Evolutionary conservation across 345 rosid species (phyloP), one percentile per base, ranked within the genome.

Genomic region (Mercurialis annua): DNA sequence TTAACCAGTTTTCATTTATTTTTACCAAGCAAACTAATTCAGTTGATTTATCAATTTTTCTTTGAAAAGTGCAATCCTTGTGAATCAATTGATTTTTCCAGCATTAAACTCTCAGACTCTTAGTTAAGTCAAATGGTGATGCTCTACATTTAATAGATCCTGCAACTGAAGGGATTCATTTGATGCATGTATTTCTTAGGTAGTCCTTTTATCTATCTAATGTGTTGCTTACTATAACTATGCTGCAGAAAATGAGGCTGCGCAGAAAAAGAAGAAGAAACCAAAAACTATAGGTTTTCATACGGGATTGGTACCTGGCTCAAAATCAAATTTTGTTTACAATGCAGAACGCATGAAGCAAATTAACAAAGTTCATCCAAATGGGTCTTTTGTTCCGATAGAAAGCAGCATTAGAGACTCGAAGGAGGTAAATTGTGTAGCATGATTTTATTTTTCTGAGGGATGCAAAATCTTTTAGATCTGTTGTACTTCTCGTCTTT

Each of bases 231-330:
- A 78, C 53, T 55, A 33, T 56, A 36, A 50, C 55, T 73, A 34
- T 67, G 59, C 42, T 77, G 78, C 80, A 93, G 97, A 87, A 70
- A 90, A 87, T 40, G 90, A 89, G 70, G 73, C 63, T 20, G 92
- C 81, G 74, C 82, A 70, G 76, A 78, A 80, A 75, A 76, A 60
- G 77, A 90, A 90, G 83, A 87, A 89, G 69, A 90, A 86, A 77
- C 62, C 70, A n/a, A 86, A 81, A 83, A 73, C 72, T 66, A 73
- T 48, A 17, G 74, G 71, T 48, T 77, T 71, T 72, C 81, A 82
- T 64, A 70, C 60, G 48, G 84, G 78, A 59, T 76, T 82, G 56
- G 56, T 78, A 71, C 68, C 73, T 70, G 80, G 82, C 54, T 69
- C 64, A 21, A 87, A 82, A 62, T 61, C 84, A 52, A 78, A 64